phyloP scores from a whole-genome alignment of 1,284 basidiomycete genomes.

The Ustilago trichophora region DNA sequence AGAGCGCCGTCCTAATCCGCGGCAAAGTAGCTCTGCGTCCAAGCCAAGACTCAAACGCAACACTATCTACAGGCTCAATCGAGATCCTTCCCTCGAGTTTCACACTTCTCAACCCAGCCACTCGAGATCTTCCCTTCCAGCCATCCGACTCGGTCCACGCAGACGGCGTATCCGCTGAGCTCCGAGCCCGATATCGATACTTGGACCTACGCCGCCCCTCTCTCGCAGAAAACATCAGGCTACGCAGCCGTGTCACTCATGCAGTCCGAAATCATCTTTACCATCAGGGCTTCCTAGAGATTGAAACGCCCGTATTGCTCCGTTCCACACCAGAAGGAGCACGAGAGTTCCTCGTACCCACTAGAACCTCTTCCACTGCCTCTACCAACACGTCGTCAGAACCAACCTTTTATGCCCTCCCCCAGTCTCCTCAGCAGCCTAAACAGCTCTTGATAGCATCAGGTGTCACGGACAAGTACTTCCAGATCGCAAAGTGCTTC shows the following conservation, averaged over 20 bases:
- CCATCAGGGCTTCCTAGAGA: slow-evolving; percentile 81
- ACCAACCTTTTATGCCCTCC: slow-evolving; percentile 85
- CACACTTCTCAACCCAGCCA: slow-evolving; percentile 81
- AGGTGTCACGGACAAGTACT: slow-evolving; percentile 88
- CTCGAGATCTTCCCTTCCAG: slow-evolving; percentile 77
- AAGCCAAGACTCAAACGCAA: slow-evolving; percentile 30
- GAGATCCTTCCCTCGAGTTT: slow-evolving; percentile 80
- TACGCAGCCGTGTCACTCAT: slow-evolving; percentile 81
- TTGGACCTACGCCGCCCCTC: slow-evolving; percentile 82
- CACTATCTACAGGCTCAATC: slow-evolving; percentile 73
- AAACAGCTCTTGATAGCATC: slow-evolving; percentile 93
- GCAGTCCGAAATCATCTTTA: slow-evolving; percentile 79
- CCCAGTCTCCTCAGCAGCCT: slow-evolving; percentile 94
- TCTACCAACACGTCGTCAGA: slow-evolving; percentile 49
- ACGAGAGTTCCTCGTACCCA: slow-evolving; percentile 90
- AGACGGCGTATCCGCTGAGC: slow-evolving; percentile 71
- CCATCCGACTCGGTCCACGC: slow-evolving; percentile 77
- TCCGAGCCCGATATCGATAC: slow-evolving; percentile 84
- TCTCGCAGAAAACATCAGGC: slow-evolving; percentile 80
- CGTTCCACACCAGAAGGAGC: slow-evolving; percentile 94
- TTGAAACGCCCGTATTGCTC: slow-evolving; percentile 92
- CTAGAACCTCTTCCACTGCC: slow-evolving; percentile 70
- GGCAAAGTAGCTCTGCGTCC: slow-evolving; percentile 45
- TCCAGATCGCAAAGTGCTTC: slow-evolving; percentile 92
- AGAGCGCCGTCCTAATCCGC: slow-evolving; percentile 44